A percentile compares a stretch with the other conserved stretches of the same genome.
These are phyloP conservation scores for Circinella umbellata DNA, from an alignment of 371 early-diverging fungal species.

Conservation along the genomic window DNA sequence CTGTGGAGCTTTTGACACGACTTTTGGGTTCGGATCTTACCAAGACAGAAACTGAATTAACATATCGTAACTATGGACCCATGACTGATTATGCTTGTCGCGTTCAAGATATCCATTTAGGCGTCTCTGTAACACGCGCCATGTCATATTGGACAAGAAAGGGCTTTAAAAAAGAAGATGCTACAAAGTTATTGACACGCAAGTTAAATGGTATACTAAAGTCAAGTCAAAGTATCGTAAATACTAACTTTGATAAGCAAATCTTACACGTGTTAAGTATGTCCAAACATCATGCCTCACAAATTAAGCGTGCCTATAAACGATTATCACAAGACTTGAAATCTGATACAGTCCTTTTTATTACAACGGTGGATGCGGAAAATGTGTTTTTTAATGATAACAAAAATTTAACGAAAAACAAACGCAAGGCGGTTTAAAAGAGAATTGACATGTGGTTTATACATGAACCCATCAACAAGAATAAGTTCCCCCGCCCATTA, in stretches of 20 bases:
- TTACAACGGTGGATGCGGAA: conserved; percentile 27
- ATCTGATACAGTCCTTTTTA: conserved; percentile 25
- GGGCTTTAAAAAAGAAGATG: conserved; percentile 41
- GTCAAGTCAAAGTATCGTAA: conserved; percentile 40
- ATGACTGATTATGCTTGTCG: conserved; percentile 59
- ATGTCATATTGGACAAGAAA: conserved; percentile 39
- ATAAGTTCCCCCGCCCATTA: no score
- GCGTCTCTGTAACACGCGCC: conserved; percentile 63
- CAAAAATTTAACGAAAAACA: not conserved
- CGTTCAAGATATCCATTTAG: conserved; percentile 25
- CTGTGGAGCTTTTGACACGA: conserved; percentile 52
- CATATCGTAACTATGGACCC: conserved; percentile 44
- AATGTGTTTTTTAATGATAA: conserved; percentile 9
- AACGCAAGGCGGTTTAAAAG: not conserved
- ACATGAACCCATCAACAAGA: no score
- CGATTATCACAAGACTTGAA: conserved; percentile 9
- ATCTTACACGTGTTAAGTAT: conserved; percentile 61
- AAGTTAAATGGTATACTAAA: conserved; percentile 48
- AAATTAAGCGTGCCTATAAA: conserved; percentile 16
- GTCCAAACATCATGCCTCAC: conserved; percentile 36
- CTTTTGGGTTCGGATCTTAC: conserved; percentile 47
- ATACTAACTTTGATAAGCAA: conserved; percentile 49
- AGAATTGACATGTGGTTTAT: not conserved
- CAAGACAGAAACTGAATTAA: conserved; percentile 61
- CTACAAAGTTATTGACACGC: conserved; percentile 41